Evolutionary conservation across 805 yeast genomes (phyloP), one percentile per base, ranked within the genome.

Genomic region (Spathaspora girioi): DNA sequence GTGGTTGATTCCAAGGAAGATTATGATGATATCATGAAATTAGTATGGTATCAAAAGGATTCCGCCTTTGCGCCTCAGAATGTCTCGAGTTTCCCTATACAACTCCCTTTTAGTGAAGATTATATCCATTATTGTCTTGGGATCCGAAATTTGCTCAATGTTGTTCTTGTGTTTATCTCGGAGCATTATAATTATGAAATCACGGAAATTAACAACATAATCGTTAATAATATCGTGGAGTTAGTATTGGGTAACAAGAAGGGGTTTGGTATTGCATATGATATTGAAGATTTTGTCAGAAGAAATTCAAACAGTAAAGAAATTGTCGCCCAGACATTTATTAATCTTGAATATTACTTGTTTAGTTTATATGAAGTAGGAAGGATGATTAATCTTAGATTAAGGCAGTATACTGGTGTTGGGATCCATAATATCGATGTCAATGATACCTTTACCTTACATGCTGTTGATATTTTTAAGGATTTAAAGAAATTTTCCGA

Each of bases 41-140:
- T 84, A 1, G 79, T 89, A 55, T 89, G 96, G 96, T 83, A 84
- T 63, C 75, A 77, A 47, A 79, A 80, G 3, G 78, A 73, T 49
- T 78, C 78, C 14, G 63, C 70, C 1, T 73, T 73, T 59, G 78
- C 81, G 1, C 77, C 76, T 4, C 62, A 64, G 47, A 67, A 61
- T 56, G 68, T 63, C 7, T 81, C 80, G 52, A 23, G 15, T 18
- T 6, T 42, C 10, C 81, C 86, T 0, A 69, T 93, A 1, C 66
- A 70, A 7, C 73, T 74, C 49, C 97, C 98, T 14, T 94, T 93
- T 62, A 89, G 97, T 48, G 87, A 88, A 51, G 83, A 90, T 53
- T 92, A 90, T 61, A 92, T 96, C 23, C 86, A 89, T 70, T 82
- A 90, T 31, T 93, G 97, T 67, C 81, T 89, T 20, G 84, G 88